Conservation (phyloP, 2,329 filamentous ascomycete species). For the Sordariomycetes sp. region DNA sequence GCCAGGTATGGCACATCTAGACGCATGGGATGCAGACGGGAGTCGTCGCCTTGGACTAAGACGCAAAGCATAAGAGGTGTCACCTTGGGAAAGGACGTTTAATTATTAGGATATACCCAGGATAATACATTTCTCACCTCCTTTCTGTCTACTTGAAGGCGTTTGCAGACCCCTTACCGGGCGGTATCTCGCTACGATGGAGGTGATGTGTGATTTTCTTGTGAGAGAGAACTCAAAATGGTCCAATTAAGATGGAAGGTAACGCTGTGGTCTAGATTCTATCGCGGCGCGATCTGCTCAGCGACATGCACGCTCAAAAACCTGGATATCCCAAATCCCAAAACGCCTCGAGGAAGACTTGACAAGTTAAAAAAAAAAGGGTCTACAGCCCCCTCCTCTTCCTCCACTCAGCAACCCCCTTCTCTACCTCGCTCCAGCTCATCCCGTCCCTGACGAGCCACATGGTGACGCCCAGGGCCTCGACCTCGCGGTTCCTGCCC, state of each 20-base stretch:
- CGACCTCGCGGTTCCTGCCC: constrained; percentile 72
- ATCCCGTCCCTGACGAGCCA: constrained; percentile 72
- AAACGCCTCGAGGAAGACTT: background rate
- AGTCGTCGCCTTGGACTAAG: no score
- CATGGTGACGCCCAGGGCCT: constrained; percentile 72
- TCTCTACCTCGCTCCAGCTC: constrained; percentile 64
- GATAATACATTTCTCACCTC: background rate
- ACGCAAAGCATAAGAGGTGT: no score
- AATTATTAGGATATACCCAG: background rate
- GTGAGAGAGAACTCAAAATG: no score
- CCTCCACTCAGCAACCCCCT: constrained; percentile 73
- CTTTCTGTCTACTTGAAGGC: background rate
- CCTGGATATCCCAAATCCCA: background rate
- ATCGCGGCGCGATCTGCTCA: background rate
- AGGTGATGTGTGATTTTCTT: no score
- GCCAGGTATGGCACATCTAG: background rate
- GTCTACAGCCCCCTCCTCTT: constrained; percentile 47
- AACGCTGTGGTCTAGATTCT: background rate
- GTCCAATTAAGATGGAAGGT: background rate
- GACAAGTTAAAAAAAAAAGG: background rate
- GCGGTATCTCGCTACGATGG: no score
- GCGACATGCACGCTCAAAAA: background rate
- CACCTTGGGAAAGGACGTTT: background rate
- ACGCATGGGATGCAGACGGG: background rate
- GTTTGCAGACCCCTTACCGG: background rate